Base-by-base conservation (phyloP, 2,329 filamentous ascomycete species). In the Ascochyta lentis region DNA sequence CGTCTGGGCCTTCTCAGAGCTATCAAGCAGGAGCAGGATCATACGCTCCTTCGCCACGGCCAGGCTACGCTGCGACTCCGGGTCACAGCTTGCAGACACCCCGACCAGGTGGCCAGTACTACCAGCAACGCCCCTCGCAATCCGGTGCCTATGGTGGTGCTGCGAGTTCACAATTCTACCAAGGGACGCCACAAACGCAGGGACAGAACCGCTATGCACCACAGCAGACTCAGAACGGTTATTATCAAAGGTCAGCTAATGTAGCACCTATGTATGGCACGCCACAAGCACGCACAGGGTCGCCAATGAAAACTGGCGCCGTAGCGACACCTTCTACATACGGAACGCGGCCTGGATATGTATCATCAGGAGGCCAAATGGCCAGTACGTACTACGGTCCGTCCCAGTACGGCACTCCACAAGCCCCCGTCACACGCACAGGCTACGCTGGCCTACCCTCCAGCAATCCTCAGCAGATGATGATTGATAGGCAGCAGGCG, bases 271-370 rank as follows among this genome's bases (percentile, higher is more conserved):
- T 73, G 63, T 76, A 75, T 49, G 66, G 59, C 19, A 70, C 67
- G 44, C 65, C 68, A 8, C 72, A 72, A 44, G 60, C 65, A 45
- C 73, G 70, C 35, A 75, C 67, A 27, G 69, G 50, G 1, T 75
- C 73, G n/a, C 74, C 74, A 4, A 63, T 77, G n/a, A 77, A 77
- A 49, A 59, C 61, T 12, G 65, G 55, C n/a, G 63, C 65, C 15
- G 47, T 53, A 23, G 56, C 64, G 24, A 53, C 63, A 22, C 67
- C 67, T n/a, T 52, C 68, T n/a, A 61, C 44, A 22, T 73, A 70
- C 41, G 64, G 62, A 7, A 53, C 71, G 31, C 68, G 71, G 10
- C 61, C 70, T 34, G 52, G 64, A 1, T 76, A 70, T 44, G 64
- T 64, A 9, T 66, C 72, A 3, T 62, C 72, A 9, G 63, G 63